Evolutionary conservation across 192 early-diverging fungal species (phyloP), one percentile per base, ranked within the genome.

Genomic region (Backusella circina): DNA sequence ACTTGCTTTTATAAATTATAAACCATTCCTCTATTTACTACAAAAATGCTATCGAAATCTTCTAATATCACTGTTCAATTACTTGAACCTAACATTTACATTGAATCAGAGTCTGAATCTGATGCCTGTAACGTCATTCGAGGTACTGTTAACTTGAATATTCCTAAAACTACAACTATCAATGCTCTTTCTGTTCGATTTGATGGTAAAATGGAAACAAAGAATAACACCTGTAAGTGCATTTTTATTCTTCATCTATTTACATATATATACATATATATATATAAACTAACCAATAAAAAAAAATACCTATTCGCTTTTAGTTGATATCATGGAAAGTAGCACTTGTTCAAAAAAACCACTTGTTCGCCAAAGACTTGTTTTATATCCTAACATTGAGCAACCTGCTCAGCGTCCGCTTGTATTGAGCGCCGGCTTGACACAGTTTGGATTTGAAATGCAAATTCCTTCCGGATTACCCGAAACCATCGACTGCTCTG

Each of bases 391-490:
- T 12, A 50, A 41, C 5, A 37, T 32, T 30, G 44, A 51, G 5
- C 44, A 41, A 23, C 28, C 44, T 30, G 15, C 35, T 39, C 39
- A 68, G 18, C 18, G 67, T 23, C 67, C 70, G 28, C 37, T 71
- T 39, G 70, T 71, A 26, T 50, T 71, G 21, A 36, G 50, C 5
- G 15, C 70, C 13, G 70, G 70, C 3, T 33, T 50, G 18, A 71
- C 70, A 18, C 70, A 51, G 18, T 71, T 39, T 26, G 70, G 70
- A 5, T 71, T 71, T 21, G 70, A 71, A 32, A 71, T 71, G 70
- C 37, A 71, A 32, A 16, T 71, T 32, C 70, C 70, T 35, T 41
- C 38, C 8, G 70, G 70, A 2, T 32, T 71, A 21, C 70, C 70
- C 18, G 70, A 71, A 18, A 71, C 36, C 4, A 33, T 71, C 5